phyloP scores from a whole-genome alignment of 2,329 filamentous ascomycete species.

The Dactylonectria macrodidyma region DNA sequence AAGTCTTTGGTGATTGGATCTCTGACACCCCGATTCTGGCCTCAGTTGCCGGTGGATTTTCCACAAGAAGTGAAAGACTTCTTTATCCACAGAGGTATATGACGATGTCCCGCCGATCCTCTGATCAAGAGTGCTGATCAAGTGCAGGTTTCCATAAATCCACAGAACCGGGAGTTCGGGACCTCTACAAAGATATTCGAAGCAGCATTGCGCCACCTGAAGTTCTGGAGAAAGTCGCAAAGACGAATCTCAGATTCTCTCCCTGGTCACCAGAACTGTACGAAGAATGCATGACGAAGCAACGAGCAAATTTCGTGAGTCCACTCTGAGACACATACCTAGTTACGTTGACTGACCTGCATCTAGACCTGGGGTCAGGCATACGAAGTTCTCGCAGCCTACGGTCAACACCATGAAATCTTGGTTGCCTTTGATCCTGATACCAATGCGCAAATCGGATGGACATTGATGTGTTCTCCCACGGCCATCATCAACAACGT shows the following conservation, averaged over 20 bases:
- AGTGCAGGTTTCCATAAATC: conserved; percentile 29
- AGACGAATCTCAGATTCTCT: conserved; percentile 35
- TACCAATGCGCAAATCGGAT: conserved; percentile 44
- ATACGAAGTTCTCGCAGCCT: conserved; percentile 36
- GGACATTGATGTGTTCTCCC: conserved; percentile 44
- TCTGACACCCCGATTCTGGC: conserved; percentile 41
- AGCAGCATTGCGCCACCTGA: conserved; percentile 25
- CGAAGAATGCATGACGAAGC: conserved; percentile 44
- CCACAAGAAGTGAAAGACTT: conserved; percentile 36
- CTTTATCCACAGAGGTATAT: conserved; percentile 36
- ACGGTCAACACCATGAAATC: conserved; percentile 36
- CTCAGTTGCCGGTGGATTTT: conserved; percentile 31
- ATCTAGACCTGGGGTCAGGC: conserved; percentile 34
- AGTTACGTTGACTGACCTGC: neutral
- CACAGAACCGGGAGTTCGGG: conserved; percentile 7
- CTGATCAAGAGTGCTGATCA: neutral
- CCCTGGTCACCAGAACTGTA: conserved; percentile 43
- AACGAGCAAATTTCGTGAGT: conserved; percentile 39
- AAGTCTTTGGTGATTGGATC: conserved; percentile 40
- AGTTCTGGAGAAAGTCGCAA: conserved; percentile 38
- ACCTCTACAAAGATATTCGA: conserved; percentile 41
- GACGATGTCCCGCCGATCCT: accelerated
- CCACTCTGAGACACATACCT: accelerated
- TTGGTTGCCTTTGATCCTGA: conserved; percentile 45
- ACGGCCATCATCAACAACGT: neutral